A percentile compares a stretch with the other conserved stretches of the same genome.
These are phyloP conservation scores for Aspergillus sp. DNA, from an alignment of 2,329 filamentous ascomycete genomes.

Conservation along the genomic window DNA sequence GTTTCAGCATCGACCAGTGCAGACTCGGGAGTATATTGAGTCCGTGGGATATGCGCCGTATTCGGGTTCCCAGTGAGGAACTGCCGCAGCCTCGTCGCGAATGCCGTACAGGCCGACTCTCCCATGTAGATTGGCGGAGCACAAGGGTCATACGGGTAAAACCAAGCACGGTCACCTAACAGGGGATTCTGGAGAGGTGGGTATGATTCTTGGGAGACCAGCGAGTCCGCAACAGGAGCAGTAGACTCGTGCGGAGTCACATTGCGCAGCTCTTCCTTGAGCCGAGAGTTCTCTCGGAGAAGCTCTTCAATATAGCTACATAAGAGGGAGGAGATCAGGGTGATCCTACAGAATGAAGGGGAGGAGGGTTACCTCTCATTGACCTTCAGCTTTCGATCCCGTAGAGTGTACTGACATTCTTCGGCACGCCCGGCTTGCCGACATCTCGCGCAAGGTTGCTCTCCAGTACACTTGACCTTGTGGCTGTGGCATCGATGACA, in stretches of 20 bases:
- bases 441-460: conserved; percentile 40
- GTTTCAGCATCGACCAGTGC: conserved; percentile 13
- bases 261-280: conserved; percentile 11
- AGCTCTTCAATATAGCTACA: conserved; percentile 27
- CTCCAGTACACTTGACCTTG: conserved; percentile 46
- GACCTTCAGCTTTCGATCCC: conserved; percentile 38
- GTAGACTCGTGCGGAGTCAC: conserved; percentile 4
- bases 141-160: conserved; percentile 25
- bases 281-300: conserved; percentile 15
- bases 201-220: conserved; percentile 2
- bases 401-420: conserved; percentile 36
- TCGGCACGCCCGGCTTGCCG: conserved; percentile 26
- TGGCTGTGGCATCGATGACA: conserved; percentile 42
- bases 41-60: conserved; percentile 22
- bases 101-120: conserved; percentile 34
- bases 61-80: conserved; percentile 21
- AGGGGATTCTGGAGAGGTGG: conserved; percentile 19
- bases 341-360: not conserved
- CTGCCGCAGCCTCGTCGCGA: conserved; percentile 32
- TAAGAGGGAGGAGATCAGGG: not conserved
- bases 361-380: conserved; percentile 16
- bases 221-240: not conserved
- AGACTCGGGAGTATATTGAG: conserved; percentile 23
- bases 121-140: conserved; percentile 28
- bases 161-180: conserved; percentile 27